Conservation (phyloP, 1,139 yeast genomes). For the Geotrichum histeridarum region DNA sequence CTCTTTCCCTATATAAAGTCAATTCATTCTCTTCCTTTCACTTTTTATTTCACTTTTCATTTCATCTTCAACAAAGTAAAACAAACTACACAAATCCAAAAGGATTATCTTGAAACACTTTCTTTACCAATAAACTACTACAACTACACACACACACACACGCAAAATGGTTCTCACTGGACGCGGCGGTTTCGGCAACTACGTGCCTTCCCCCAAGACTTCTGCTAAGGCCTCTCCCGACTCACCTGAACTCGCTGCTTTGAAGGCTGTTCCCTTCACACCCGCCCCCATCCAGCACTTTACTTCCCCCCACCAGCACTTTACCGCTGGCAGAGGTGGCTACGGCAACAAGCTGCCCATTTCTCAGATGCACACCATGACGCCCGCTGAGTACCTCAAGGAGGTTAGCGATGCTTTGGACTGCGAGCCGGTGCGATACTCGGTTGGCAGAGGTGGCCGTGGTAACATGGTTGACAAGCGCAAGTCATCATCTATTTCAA, state of each 20-base stretch:
- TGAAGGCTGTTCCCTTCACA: slow-evolving; percentile 25
- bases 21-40: neutral
- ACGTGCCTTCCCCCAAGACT: slow-evolving; percentile 22
- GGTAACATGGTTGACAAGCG: slow-evolving; percentile 33
- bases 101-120: too few species aligned
- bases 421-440: slow-evolving; percentile 33
- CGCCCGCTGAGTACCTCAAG: slow-evolving; percentile 36
- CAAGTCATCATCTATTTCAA: neutral
- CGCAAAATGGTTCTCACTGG: slow-evolving; percentile 34
- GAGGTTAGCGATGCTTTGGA: slow-evolving; percentile 35
- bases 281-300: slow-evolving; percentile 39
- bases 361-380: slow-evolving; percentile 30
- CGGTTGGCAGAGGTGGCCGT: slow-evolving; percentile 39
- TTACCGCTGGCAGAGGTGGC: slow-evolving; percentile 40
- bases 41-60: neutral
- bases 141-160: slow-evolving; percentile 5
- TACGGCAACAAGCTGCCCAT: slow-evolving; percentile 37
- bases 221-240: slow-evolving; percentile 16
- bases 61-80: neutral
- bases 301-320: slow-evolving; percentile 35
- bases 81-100: too few species aligned
- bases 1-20: slow-evolving; percentile 1
- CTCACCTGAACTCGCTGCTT: slow-evolving; percentile 18
- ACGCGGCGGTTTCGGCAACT: slow-evolving; percentile 37
- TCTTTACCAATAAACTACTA: neutral